Base-by-base conservation (phyloP, 495 filamentous ascomycete genomes). In the Hypomontagnella submonticulosa region DNA sequence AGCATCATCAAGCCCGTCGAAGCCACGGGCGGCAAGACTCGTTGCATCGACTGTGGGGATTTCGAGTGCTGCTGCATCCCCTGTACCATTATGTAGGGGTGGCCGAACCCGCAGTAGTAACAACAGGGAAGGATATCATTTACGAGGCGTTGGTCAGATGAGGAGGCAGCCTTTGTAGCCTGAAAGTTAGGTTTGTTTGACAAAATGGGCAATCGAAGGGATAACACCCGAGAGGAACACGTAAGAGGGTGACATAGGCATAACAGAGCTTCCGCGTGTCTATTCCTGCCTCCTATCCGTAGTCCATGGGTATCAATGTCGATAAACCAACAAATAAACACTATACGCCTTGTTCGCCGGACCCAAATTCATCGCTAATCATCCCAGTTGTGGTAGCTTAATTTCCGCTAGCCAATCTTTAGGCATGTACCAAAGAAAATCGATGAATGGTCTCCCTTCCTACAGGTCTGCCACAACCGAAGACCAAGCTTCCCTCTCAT, bases 21-120 rank as follows among this genome's bases (percentile, higher is more conserved):
- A 30, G 71, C 70, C 6, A 67, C 71, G 7, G 72, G 70, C 48
- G 77, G 72, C n/a, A 75, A 77, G 74, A 79, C 77, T 3, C 73
- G 73, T 16, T 81, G 80, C 57, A 66, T 81, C 19, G 77, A 80
- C 55, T 83, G 80, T 46, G 79, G 73, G 40, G 79, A 71, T 23
- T 78, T 73, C 52, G 77, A 80, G 20, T 83, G 80, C 65, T 83
- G 79, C 69, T 81, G 80, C 57, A 77, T 79, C 54, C 78, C 79
- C 4, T 81, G 80, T 56, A 69, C 61, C 23, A 71, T 83, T 13
- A 77, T 81, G 77, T 81, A 51, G 77, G 12, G 11, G 30, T 12
- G 15, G 3, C 12, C n/a, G 37, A 20, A 15, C 8, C 32, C 4
- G 20, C 16, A 19, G 30, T 1, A 15, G 19, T 44, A 27, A 60